phyloP scores from a whole-genome alignment of 495 filamentous ascomycete species.

The Cairneyella variabilis region DNA sequence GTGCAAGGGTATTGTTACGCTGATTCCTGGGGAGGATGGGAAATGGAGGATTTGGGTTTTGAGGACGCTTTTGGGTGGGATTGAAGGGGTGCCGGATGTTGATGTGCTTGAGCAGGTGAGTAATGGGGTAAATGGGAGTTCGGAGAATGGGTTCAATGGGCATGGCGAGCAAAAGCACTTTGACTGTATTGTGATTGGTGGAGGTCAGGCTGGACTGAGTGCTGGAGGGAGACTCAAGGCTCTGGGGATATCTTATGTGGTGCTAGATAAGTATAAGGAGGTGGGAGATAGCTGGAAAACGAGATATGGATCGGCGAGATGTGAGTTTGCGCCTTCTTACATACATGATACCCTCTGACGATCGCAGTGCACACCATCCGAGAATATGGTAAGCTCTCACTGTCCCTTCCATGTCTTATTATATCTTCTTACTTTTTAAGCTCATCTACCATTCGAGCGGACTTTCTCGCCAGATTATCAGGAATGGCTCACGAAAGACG shows the following conservation, averaged over 20 bases:
- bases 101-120: not conserved
- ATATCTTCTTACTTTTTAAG: not conserved
- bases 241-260: slow-evolving; percentile 10
- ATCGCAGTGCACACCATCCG: slow-evolving; percentile 32
- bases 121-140: not conserved
- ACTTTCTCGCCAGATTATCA: slow-evolving; percentile 30
- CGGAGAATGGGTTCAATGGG: not conserved
- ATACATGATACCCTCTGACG: not conserved
- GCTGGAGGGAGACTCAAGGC: slow-evolving; percentile 12
- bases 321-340: not conserved
- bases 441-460: slow-evolving; percentile 33
- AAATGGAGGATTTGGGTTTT: not conserved
- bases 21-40: no score
- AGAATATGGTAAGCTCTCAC: slow-evolving; percentile 23
- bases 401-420: no score
- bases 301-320: slow-evolving; percentile 14
- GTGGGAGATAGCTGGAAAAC: slow-evolving; percentile 17
- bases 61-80: not conserved
- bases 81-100: not conserved
- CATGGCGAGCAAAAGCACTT: no score
- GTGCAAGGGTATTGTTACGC: no score
- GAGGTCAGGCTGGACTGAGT: slow-evolving; percentile 10
- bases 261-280: slow-evolving; percentile 10
- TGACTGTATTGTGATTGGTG: slow-evolving; percentile 17
- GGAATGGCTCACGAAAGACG: slow-evolving; percentile 34